Base-by-base conservation (phyloP, 208 protist species). In the Trypanosoma melophagium region DNA sequence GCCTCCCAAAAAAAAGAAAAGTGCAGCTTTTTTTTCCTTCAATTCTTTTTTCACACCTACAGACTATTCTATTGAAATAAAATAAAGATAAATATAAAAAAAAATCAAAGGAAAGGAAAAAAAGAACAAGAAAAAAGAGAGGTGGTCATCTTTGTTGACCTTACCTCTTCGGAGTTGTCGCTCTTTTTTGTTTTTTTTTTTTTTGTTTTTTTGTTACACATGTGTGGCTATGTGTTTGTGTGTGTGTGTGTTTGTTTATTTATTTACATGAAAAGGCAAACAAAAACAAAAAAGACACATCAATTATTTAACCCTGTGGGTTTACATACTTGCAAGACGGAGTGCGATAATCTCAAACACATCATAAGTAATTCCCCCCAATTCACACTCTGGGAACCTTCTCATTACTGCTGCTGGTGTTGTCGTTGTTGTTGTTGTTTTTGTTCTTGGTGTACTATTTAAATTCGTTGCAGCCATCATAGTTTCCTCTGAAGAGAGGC, bases 331-430 rank as follows among this genome's bases (percentile, higher is more conserved):
- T n/a, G 59, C 67, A 14, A 72, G 67, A 24, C 59, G 67, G 17
- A 72, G 67, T 2, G 67, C 67, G 28, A 72, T 72, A 41, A 72
- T 50, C 41, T 72, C 67, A 72, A 72, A 72, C 17, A 72, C 41
- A 21, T 53, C n/a, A 51, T 72, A 72, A 17, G 58, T 50, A 19
- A 72, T 66, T 3, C 51, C 38, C 35, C 58, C 38, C 40, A 21
- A 35, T 21, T 50, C 61, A 7, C 21, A 42, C 9, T 25, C 61
- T 50, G 31, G 31, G 0, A 65, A 40, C 17, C 19, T 35, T 40
- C 7, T 21, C 31, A 35, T 8, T 49, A 25, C 7, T 16, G 1
- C 22, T 14, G 19, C 25, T 21, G 19, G 0, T 28, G 19, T 10
- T 47, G 16, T 10, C 1, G 16, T 47, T 47, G 16, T 10, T 10